Conservation (phyloP, 1,284 basidiomycete genomes). For the Boletus smithii region DNA sequence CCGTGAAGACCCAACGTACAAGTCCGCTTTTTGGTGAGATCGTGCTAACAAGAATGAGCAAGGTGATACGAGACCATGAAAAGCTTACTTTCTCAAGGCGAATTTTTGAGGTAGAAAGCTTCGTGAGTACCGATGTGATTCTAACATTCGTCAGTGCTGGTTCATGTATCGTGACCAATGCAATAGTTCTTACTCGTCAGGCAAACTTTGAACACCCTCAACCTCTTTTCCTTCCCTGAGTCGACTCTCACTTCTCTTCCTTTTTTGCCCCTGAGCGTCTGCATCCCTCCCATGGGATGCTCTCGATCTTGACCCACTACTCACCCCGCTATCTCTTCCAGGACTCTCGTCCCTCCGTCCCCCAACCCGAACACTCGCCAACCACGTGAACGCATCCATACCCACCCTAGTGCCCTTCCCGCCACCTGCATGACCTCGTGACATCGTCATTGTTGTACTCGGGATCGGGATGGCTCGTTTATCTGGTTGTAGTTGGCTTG, state of each 20-base stretch:
- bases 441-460: slow-evolving; percentile 36
- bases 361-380: slow-evolving; percentile 66
- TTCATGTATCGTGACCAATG: neutral
- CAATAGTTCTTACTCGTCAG: slow-evolving; percentile 65
- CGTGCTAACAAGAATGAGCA: slow-evolving; percentile 50
- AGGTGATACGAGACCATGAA: neutral
- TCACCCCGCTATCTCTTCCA: slow-evolving; percentile 49
- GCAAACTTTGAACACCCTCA: slow-evolving; percentile 55
- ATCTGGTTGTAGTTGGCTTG: slow-evolving; percentile 15
- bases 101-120: slow-evolving; percentile 69
- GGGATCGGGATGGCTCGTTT: slow-evolving; percentile 25
- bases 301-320: slow-evolving; percentile 36
- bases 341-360: slow-evolving; percentile 48
- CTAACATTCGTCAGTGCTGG: slow-evolving; percentile 37
- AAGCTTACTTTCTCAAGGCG: slow-evolving; percentile 78
- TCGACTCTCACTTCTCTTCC: slow-evolving; percentile 45
- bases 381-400: slow-evolving; percentile 67
- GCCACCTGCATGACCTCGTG: slow-evolving; percentile 58
- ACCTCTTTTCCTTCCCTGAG: slow-evolving; percentile 42
- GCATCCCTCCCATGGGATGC: slow-evolving; percentile 24
- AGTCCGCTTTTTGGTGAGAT: slow-evolving; percentile 74
- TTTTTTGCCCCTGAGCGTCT: slow-evolving; percentile 21
- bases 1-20: slow-evolving; percentile 87
- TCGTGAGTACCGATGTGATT: slow-evolving; percentile 74
- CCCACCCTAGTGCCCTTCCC: slow-evolving; percentile 56